Conservation (phyloP, 768 basidiomycete species). For the Phaffia tasmanica region DNA sequence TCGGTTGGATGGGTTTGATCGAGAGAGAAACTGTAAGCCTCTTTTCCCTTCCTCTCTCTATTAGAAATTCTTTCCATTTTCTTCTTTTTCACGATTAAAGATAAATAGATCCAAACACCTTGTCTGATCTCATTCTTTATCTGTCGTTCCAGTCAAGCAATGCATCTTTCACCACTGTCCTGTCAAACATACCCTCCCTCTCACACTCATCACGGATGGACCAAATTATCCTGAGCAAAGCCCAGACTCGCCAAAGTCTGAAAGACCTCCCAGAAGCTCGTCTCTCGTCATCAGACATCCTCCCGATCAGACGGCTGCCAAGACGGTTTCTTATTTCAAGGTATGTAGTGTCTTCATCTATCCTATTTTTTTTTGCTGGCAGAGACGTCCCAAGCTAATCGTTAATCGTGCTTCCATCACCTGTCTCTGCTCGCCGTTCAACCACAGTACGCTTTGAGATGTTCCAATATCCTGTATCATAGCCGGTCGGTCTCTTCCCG, state of each 20-base stretch:
- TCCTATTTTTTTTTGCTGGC: not conserved
- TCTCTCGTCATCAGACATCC: slow-evolving; percentile 28
- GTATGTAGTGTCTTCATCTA: not conserved
- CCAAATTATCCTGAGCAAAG: slow-evolving; percentile 3
- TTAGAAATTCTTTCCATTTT: not conserved
- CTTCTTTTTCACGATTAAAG: not conserved
- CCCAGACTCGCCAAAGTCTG: not conserved
- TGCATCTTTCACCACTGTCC: slow-evolving; percentile 37
- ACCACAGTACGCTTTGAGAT: slow-evolving; percentile 32
- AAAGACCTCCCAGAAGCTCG: slow-evolving; percentile 1
- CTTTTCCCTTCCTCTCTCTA: not conserved
- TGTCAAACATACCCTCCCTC: slow-evolving; percentile 36
- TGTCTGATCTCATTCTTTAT: not conserved
- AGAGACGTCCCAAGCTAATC: not conserved
- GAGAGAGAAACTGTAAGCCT: slow-evolving; percentile 24
- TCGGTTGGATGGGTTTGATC: slow-evolving; percentile 2
- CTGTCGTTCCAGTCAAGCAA: slow-evolving; percentile 36
- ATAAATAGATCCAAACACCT: not conserved
- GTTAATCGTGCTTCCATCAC: not conserved
- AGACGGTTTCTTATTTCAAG: slow-evolving; percentile 34
- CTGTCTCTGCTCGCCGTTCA: not conserved
- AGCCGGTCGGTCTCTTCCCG: slow-evolving; percentile 3
- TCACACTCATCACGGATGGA: slow-evolving; percentile 25
- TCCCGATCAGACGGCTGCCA: slow-evolving; percentile 30
- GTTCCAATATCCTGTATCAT: slow-evolving; percentile 35